Conservation (phyloP, 139 green algal species). For the Coccomyxa sp. region DNA sequence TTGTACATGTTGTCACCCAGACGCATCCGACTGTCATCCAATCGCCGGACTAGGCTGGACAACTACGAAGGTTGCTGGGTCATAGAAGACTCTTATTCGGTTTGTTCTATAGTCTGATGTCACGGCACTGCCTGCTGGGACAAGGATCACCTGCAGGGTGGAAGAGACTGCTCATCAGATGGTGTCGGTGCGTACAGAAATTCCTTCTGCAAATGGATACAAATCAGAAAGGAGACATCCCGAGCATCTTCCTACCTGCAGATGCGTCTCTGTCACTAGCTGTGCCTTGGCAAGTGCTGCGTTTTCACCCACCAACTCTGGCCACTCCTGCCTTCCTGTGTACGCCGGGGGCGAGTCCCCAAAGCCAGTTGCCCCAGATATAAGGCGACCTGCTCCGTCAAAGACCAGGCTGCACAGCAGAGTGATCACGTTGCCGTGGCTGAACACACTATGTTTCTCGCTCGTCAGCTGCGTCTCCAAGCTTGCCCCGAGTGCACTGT, state of each 20-base stretch:
- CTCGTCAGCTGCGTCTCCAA: no score
- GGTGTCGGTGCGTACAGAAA: no score
- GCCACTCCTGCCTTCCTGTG: conserved; percentile 9
- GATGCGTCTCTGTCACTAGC: background rate
- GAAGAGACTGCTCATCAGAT: no score
- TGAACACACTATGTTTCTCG: no score
- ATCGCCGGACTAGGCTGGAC: background rate
- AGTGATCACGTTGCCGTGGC: no score
- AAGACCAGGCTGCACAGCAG: background rate
- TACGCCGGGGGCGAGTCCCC: background rate
- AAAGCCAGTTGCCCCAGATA: conserved; percentile 3
- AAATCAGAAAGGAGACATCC: no score
- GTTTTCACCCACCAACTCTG: conserved; percentile 14
- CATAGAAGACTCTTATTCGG: background rate
- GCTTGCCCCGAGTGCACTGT: no score
- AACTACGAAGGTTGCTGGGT: background rate
- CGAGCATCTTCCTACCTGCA: no score
- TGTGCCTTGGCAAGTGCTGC: conserved; percentile 3
- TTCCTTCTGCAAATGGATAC: no score
- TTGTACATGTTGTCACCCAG: no score
- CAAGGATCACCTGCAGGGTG: background rate
- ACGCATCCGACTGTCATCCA: no score
- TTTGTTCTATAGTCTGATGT: background rate
- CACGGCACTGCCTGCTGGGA: background rate
- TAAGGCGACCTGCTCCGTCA: background rate